Evolutionary conservation across 306 rosid genomes (phyloP).

Genomic region (Ziziphus jujuba): DNA sequence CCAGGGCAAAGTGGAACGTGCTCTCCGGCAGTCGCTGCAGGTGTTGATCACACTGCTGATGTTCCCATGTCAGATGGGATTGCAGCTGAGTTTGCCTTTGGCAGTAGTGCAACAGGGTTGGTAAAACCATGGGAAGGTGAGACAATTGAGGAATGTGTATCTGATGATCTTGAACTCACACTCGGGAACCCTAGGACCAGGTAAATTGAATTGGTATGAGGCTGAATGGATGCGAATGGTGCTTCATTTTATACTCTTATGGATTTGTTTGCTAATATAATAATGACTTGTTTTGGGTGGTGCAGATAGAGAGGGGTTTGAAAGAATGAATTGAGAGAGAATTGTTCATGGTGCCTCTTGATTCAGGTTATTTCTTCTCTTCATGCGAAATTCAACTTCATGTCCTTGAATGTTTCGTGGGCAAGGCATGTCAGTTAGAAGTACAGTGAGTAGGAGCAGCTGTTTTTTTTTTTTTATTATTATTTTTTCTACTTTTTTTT

Average conservation of each 20-base stretch:
- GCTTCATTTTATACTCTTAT: neutral
- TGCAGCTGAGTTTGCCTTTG: conserved; percentile 60
- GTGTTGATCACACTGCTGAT: conserved; percentile 39
- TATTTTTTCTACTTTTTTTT: neutral
- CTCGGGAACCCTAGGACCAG: conserved; percentile 54
- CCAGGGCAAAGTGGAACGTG: conserved; percentile 65
- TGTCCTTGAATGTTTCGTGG: conserved; percentile 30
- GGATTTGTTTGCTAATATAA: conserved; percentile 12
- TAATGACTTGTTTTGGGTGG: conserved; percentile 1
- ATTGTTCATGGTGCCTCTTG: conserved; percentile 2
- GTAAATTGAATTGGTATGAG: conserved; percentile 18
- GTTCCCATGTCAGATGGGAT: conserved; percentile 61
- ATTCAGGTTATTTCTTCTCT: conserved; percentile 16
- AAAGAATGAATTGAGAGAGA: conserved; percentile 13
- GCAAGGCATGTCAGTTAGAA: conserved; percentile 33
- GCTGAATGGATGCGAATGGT: neutral
- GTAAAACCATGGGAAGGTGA: conserved; percentile 76
- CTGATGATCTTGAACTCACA: conserved; percentile 67
- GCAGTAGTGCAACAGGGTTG: conserved; percentile 43
- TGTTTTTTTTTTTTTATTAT: neutral
- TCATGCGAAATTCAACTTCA: conserved; percentile 27
- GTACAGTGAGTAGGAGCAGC: conserved; percentile 47
- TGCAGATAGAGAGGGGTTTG: conserved; percentile 32
- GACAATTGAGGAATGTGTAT: conserved; percentile 59
- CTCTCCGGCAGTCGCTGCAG: conserved; percentile 49